Base-by-base conservation (phyloP, 495 filamentous ascomycete species). In the Rostrohypoxylon terebratum region DNA sequence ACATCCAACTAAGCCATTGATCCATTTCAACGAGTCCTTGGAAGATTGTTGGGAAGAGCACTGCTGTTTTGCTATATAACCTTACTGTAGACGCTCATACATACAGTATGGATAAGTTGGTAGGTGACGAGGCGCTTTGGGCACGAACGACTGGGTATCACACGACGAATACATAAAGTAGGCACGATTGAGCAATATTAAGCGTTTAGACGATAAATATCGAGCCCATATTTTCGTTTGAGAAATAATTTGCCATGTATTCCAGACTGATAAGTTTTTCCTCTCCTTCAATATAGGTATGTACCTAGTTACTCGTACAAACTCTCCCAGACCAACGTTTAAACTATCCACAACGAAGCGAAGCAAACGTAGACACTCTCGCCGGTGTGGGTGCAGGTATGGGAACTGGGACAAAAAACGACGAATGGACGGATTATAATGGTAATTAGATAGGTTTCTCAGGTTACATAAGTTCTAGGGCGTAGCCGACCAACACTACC, bases 391-490 rank as follows among this genome's bases (percentile, higher is more conserved):
- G 33, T 20, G 45, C 18, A 20, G 20, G 45, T 23, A 48, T 51
- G 20, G 50, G 13, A 6, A 34, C 0, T 4, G 16, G 50, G 13
- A 13, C 11, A 9, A 54, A 54, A 23, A 51, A 4, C 21, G 13
- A 54, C 18, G 11, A 51, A 11, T 21, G n/a, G 16, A 44, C 40
- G 31, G 47, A 40, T 63, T 33, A n/a, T 5, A 44, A 44, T 14
- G 40, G 40, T 44, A 54, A 63, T 38, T 31, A 21, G 21, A 40
- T 53, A 10, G 11, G 34, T 38, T 38, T 38, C 40, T 44, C 40
- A 63, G 51, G 42, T 60, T 64, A 40, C n/a, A 31, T 23, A 69
- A 38, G 34, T 45, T 48, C 51, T 45, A 65, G 60, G 34, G 3
- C 34, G 18, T 40, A 20, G 18, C 8, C 6, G 33, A 21, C 31